Conservation (phyloP, 1,139 yeast species). For the Lodderomyces parapsilosis region DNA sequence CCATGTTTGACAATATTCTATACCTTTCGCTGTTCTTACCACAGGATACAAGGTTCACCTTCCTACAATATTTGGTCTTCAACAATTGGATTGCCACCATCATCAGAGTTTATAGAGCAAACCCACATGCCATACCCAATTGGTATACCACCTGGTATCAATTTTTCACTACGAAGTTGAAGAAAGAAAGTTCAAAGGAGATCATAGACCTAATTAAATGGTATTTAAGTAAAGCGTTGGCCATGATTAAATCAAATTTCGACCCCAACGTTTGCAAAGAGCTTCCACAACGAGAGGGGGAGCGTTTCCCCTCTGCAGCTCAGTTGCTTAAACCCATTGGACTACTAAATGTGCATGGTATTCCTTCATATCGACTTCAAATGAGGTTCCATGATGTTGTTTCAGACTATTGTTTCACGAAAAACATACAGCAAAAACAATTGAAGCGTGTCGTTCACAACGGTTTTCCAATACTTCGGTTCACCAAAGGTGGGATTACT, state of each 20-base stretch:
- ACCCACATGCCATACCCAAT: slow-evolving; percentile 5
- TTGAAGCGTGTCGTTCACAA: slow-evolving; percentile 20
- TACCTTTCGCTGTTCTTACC: background rate
- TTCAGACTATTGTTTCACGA: slow-evolving; percentile 25
- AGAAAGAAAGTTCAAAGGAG: background rate
- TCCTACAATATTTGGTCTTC: slow-evolving; percentile 31
- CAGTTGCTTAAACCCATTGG: slow-evolving; percentile 7
- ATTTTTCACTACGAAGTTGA: slow-evolving; percentile 7
- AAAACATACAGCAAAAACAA: slow-evolving; percentile 23
- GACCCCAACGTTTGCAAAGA: background rate
- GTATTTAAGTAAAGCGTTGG: slow-evolving; percentile 25
- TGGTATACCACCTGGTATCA: slow-evolving; percentile 19
- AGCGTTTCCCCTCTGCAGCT: slow-evolving; percentile 11
- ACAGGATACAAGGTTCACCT: slow-evolving; percentile 4
- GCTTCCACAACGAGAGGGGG: slow-evolving; percentile 21
- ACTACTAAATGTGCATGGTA: slow-evolving; percentile 22
- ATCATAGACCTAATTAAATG: slow-evolving; percentile 18
- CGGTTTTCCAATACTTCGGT: slow-evolving; percentile 26
- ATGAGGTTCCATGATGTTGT: slow-evolving; percentile 43
- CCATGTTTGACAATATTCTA: background rate
- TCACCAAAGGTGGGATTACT: slow-evolving; percentile 7
- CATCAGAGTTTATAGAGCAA: slow-evolving; percentile 5
- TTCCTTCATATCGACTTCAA: slow-evolving; percentile 29
- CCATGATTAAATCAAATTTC: slow-evolving; percentile 9
- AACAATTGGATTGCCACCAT: slow-evolving; percentile 25